Evolutionary conservation across 768 basidiomycete species (phyloP), one percentile per base, ranked within the genome.

Genomic region (Holtermannia corniformis): DNA sequence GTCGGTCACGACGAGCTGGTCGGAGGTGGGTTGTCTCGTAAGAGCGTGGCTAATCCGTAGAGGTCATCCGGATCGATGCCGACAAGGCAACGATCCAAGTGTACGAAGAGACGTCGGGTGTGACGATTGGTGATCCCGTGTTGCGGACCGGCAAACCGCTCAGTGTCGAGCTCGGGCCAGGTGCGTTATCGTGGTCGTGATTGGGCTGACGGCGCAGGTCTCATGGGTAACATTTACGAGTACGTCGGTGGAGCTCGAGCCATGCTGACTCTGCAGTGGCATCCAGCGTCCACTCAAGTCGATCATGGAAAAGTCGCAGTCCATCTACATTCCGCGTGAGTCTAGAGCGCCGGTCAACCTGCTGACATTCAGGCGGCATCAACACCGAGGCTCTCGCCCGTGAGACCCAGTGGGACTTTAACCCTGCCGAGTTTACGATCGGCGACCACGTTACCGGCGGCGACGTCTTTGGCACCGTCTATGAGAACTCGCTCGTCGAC

Each of bases 171-270:
- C 80, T 99, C 40, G 95, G 95, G 27, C 95, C 95, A 67, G 93
- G 92, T 90, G 67, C 52, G 79, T 72, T 14, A 2, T 42, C 16
- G 22, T 13, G 44, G 20, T 41, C 49, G 56, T 50, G 47, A 56
- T 41, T 60, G 28, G 20, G 46, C 42, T 52, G 24, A 51, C 44
- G 51, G 44, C 42, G 1, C 54, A 95, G 93, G 95, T 62, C 76
- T 99, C 54, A 97, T 99, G 95, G 84, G 83, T n/a, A 97, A 99
- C 72, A 99, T 99, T 65, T 90, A 93, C 62, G 92, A 96, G 72
- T 72, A 46, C 44, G 56, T 52, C 25, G 13, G 12, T 49, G 7
- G 25, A 46, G 12, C 23, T 27, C 16, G 14, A 42, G 22, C 45
- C 50, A 1, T 41, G 28, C 14, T 28, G 25, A 11, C 23, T 26